Evolutionary conservation across 78 protist species (phyloP).

Genomic region (Pigoraptor vietnamica): DNA sequence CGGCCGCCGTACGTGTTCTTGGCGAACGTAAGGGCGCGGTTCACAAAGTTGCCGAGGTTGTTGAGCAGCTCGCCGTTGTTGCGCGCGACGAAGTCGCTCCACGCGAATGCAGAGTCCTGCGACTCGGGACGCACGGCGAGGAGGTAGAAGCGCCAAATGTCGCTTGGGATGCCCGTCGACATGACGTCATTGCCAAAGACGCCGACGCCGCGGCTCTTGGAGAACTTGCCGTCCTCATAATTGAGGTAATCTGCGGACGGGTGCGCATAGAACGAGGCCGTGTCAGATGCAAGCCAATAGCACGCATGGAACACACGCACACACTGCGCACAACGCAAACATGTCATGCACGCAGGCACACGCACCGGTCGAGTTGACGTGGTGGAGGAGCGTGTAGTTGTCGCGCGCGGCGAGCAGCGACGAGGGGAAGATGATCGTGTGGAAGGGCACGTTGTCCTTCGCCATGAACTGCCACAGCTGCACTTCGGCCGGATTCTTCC

Average conservation of each 20-base stretch:
- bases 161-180: conserved; percentile 62
- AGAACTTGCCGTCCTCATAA: conserved; percentile 81
- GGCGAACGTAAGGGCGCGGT: conserved; percentile 48
- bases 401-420: conserved; percentile 57
- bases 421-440: conserved; percentile 86
- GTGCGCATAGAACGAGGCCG: too few relatives aligned
- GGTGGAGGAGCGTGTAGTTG: conserved; percentile 36
- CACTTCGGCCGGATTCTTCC: conserved; percentile 79
- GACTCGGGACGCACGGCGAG: conserved; percentile 72
- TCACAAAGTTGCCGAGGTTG: conserved; percentile 79
- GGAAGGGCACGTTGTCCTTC: conserved; percentile 74
- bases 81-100: conserved; percentile 33
- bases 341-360: neutral
- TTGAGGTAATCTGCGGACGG: conserved; percentile 66
- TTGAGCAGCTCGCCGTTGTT: conserved; percentile 62
- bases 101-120: neutral
- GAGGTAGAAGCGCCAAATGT: conserved; percentile 71
- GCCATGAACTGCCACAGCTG: conserved; percentile 80
- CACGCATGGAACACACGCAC: neutral
- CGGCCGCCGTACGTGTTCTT: conserved; percentile 3
- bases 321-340: neutral
- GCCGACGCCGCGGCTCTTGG: conserved; percentile 72
- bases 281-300: neutral
- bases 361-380: conserved; percentile 23
- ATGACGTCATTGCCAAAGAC: conserved; percentile 80